A percentile compares a stretch with the other conserved stretches of the same genome.
phyloP scores from a whole-genome alignment of 2,329 filamentous ascomycete genomes.

The Aphanocladium album region DNA sequence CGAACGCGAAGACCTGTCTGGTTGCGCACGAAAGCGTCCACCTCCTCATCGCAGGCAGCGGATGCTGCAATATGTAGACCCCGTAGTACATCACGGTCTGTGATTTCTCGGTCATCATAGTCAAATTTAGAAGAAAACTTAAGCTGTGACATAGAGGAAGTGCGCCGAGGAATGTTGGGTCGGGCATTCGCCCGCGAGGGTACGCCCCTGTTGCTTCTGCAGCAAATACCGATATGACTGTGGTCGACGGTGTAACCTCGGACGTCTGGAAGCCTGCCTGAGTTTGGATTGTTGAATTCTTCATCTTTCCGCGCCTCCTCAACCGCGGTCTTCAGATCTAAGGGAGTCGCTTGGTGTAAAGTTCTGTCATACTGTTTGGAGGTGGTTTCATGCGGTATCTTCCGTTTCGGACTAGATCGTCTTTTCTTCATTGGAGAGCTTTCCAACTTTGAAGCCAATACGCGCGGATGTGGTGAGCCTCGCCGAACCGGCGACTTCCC shows the following conservation, averaged over 20 bases:
- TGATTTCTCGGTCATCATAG: conserved; percentile 35
- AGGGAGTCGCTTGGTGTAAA: neutral
- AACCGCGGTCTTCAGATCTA: neutral
- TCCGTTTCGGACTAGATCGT: neutral
- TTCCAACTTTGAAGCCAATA: neutral
- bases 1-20: conserved; percentile 50
- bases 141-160: conserved; percentile 28
- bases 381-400: conserved; percentile 5
- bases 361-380: conserved; percentile 9
- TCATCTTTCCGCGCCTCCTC: neutral
- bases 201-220: conserved; percentile 19
- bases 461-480: neutral
- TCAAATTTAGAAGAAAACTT: conserved; percentile 21
- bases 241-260: neutral
- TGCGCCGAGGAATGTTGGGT: conserved; percentile 32
- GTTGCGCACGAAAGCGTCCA: conserved; percentile 47
- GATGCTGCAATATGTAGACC: conserved; percentile 52
- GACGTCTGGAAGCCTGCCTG: no score
- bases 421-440: neutral
- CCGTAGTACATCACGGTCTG: conserved; percentile 47
- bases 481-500: neutral
- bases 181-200: conserved; percentile 21
- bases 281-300: neutral
- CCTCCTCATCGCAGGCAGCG: conserved; percentile 50
- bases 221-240: conserved; percentile 19